Conservation (phyloP, 306 rosid species). For the Fragaria nilgerrensis region DNA sequence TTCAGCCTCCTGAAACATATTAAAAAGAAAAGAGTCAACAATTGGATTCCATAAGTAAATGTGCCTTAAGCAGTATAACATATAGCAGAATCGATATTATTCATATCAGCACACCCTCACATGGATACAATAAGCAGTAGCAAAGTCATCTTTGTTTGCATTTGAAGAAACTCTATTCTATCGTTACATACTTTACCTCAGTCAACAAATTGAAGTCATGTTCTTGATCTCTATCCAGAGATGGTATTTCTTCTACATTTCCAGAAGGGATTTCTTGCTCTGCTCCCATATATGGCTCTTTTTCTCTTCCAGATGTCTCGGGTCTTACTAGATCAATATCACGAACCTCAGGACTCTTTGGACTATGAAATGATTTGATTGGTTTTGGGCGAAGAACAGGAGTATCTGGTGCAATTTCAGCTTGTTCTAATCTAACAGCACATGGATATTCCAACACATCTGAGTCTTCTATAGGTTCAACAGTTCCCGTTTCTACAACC, state of each 20-base stretch:
- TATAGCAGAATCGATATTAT: neutral
- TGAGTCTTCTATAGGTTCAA: constrained; percentile 9
- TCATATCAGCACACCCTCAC: neutral
- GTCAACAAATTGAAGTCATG: constrained; percentile 29
- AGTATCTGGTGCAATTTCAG: constrained; percentile 54
- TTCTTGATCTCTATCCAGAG: constrained; percentile 30
- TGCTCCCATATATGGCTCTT: constrained; percentile 18
- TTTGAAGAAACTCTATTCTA: constrained; percentile 9
- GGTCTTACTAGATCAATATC: constrained; percentile 25
- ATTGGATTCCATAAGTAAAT: constrained; percentile 1
- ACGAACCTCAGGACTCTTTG: constrained; percentile 35
- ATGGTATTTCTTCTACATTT: constrained; percentile 20
- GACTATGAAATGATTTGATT: constrained; percentile 32
- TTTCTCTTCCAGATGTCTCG: constrained; percentile 28
- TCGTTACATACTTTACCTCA: constrained; percentile 58
- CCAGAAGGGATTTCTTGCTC: constrained; percentile 20
- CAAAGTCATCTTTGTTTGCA: neutral
- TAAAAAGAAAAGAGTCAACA: neutral
- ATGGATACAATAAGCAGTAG: neutral
- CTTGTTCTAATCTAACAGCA: constrained; percentile 30
- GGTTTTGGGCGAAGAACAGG: constrained; percentile 40
- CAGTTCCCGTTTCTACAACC: neutral
- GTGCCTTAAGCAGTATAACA: neutral
- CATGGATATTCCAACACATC: constrained; percentile 29
- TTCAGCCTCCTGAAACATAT: constrained; percentile 44